phyloP scores from a whole-genome alignment of 2,329 filamentous ascomycete species.

The Elsinoe arachidis region DNA sequence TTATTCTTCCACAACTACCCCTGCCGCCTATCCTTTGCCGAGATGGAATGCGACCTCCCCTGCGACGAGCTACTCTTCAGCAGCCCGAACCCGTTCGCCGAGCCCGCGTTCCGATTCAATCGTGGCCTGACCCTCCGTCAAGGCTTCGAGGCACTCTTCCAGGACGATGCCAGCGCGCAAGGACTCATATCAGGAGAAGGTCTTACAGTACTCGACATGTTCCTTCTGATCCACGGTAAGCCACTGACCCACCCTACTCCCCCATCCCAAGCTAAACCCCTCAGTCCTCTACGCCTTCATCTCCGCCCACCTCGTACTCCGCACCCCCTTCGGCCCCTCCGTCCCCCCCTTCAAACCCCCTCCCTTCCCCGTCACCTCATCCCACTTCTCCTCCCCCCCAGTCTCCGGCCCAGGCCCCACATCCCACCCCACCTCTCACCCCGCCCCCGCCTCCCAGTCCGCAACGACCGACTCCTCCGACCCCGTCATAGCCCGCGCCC shows the following conservation, averaged over 20 bases:
- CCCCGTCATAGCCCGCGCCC: slow-evolving; percentile 4
- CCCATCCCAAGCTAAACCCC: neutral
- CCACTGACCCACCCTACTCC: neutral
- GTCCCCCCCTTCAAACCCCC: neutral
- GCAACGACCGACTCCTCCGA: neutral
- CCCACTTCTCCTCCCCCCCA: neutral
- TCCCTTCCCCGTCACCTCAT: neutral
- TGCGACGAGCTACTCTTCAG: slow-evolving; percentile 13
- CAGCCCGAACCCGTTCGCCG: slow-evolving; percentile 10
- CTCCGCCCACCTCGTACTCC: slow-evolving; percentile 9
- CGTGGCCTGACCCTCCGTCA: slow-evolving; percentile 4
- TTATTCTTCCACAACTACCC: slow-evolving; percentile 15
- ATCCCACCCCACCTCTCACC: neutral
- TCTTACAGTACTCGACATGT: slow-evolving; percentile 11
- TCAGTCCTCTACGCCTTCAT: slow-evolving; percentile 13
- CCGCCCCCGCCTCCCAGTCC: neutral
- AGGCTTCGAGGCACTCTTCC: slow-evolving; percentile 8
- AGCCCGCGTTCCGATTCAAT: slow-evolving; percentile 1
- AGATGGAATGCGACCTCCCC: slow-evolving; percentile 14
- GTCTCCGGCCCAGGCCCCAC: neutral
- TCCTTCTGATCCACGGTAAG: slow-evolving; percentile 12
- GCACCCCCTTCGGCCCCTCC: slow-evolving; percentile 8
- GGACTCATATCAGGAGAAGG: neutral
- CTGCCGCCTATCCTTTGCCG: slow-evolving; percentile 9
- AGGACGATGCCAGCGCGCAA: neutral